Conservation (phyloP, 106 monocot species). For the Dendrobium huoshanense region DNA sequence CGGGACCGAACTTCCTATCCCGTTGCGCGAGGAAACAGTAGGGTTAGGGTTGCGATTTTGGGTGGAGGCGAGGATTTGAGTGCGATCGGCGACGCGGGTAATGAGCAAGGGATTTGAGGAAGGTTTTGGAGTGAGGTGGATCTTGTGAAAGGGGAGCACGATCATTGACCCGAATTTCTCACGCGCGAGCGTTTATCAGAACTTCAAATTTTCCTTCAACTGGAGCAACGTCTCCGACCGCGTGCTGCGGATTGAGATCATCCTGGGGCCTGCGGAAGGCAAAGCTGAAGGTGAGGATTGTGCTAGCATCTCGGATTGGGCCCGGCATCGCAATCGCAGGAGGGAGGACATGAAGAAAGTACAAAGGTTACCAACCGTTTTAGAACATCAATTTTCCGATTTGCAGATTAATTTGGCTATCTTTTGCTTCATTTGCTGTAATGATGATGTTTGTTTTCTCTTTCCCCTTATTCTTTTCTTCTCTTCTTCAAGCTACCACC, state of each 20-base stretch:
- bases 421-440: background rate
- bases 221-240: conserved; percentile 90
- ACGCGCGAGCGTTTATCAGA: conserved; percentile 25
- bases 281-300: conserved; percentile 39
- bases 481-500: no score
- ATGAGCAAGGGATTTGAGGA: background rate
- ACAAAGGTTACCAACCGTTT: conserved; percentile 36
- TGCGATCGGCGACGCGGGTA: background rate
- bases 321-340: conserved; percentile 65
- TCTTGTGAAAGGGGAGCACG: background rate
- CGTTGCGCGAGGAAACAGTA: background rate
- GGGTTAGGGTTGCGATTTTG: conserved; percentile 1
- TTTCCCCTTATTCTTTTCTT: background rate
- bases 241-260: conserved; percentile 83
- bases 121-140: background rate
- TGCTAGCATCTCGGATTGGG: conserved; percentile 61
- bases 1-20: background rate
- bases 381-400: background rate
- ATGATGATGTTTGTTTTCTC: no score
- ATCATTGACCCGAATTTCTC: conserved; percentile 45
- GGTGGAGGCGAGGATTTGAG: background rate
- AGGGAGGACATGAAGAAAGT: conserved; percentile 68
- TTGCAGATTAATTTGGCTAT: background rate
- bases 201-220: conserved; percentile 95
- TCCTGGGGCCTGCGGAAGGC: conserved; percentile 49